Base-by-base conservation (phyloP, 257 asterid species). In the Solanum paucissectum region DNA sequence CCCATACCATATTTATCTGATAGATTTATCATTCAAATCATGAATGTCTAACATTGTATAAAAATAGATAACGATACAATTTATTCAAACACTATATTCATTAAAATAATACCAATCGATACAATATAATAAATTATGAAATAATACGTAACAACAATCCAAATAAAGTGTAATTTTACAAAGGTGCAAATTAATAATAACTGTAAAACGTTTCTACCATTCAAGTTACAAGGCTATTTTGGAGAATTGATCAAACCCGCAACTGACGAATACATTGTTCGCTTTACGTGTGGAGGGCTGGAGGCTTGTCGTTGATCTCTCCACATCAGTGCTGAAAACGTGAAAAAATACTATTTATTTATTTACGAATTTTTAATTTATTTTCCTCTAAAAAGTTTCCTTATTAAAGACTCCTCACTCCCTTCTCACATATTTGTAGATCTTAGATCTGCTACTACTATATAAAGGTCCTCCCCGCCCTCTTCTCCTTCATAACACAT, bases 391-490 rank as follows among this genome's bases (percentile, higher is more conserved):
- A 49, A 55, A 82, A 82, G 69, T 82, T 49, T 12, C 40, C 86
- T 82, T 82, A 3, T 49, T 82, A 82, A 82, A 49, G 44, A 82
- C 86, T 82, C 86, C 13, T 44, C 85, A 46, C 85, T 29, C 85
- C 42, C 7, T 12, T 13, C 49, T 36, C 46, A 69, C 23, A 8
- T 5, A 36, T 9, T 46, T 79, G 11, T 10, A 86, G 90, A 89
- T 90, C 91, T 82, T 73, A 89, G 91, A 88, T 89, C 88, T 86
- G 36, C 85, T 37, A 84, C 86, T 21, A 88, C 89, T 88, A 89
- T 92, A 88, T 79, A 88, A 49, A 85, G 1, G 60, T 60, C 73
- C 7, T 88, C 62, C 93, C 88, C 88, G 89, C 90, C 46, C 88
- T 88, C 83, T 68, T 42, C 12, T 75, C 87, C 36, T 87, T 77